Evolutionary conservation across 495 filamentous ascomycete species (phyloP).

Genomic region (Geoglossum glabrum): DNA sequence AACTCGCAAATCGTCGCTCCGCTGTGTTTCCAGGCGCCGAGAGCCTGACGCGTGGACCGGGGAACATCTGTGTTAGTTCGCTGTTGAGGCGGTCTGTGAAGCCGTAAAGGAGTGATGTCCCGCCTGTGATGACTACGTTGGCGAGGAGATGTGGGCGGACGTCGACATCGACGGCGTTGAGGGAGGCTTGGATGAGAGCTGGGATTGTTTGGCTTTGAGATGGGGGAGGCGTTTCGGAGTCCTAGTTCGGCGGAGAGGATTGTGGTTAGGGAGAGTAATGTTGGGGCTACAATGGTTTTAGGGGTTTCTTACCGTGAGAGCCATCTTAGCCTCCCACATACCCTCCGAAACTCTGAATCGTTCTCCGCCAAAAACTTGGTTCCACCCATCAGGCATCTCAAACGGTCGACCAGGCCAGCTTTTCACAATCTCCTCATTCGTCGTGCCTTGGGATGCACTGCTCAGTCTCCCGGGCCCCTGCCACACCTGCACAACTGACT

Average conservation of each 20-base stretch:
- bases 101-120: slow-evolving; percentile 62
- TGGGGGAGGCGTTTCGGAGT: slow-evolving; percentile 26
- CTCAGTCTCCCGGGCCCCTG: slow-evolving; percentile 53
- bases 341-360: slow-evolving; percentile 70
- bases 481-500: slow-evolving; percentile 89
- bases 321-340: slow-evolving; percentile 65
- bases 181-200: slow-evolving; percentile 52
- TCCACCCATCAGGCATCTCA: slow-evolving; percentile 89
- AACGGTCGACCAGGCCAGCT: slow-evolving; percentile 58
- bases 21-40: slow-evolving; percentile 65
- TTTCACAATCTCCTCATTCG: slow-evolving; percentile 47
- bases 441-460: slow-evolving; percentile 29
- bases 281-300: background rate
- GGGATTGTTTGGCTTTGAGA: slow-evolving; percentile 57
- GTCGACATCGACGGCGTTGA: slow-evolving; percentile 71
- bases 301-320: slow-evolving; percentile 19
- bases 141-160: slow-evolving; percentile 59
- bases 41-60: slow-evolving; percentile 64
- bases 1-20: slow-evolving; percentile 76
- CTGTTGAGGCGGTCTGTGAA: slow-evolving; percentile 76
- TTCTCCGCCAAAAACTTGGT: slow-evolving; percentile 78
- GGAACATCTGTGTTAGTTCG: slow-evolving; percentile 60
- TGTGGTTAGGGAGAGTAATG: background rate
- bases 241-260: slow-evolving; percentile 11
- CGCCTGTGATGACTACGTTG: slow-evolving; percentile 88